Percentiles rank a stretch among this genome's conserved stretches.
Evolutionary conservation across 441 rosid species (phyloP).

Genomic region (Biscutella auriculata): DNA sequence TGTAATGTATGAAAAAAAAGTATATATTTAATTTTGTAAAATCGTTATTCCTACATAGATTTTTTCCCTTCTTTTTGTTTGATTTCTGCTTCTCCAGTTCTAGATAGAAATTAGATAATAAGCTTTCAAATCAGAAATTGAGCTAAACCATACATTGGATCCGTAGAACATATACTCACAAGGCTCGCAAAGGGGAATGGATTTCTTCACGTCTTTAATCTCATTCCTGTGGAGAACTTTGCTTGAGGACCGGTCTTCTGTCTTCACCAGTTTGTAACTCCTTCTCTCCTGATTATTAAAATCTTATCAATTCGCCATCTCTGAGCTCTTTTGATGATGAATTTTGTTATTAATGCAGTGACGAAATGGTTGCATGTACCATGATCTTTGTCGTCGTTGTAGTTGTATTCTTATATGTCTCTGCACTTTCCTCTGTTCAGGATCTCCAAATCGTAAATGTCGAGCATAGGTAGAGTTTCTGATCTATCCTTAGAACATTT

Average conservation of each 20-base stretch:
- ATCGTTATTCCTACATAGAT: too few relatives aligned
- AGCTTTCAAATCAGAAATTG: too few relatives aligned
- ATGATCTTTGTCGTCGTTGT: constrained; percentile 25
- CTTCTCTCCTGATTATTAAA: not conserved
- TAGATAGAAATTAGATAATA: too few relatives aligned
- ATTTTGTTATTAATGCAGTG: constrained; percentile 4
- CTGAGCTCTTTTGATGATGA: constrained; percentile 3
- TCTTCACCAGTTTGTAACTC: not conserved
- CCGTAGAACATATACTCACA: too few relatives aligned
- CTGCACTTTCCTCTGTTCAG: constrained; percentile 33
- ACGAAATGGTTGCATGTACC: constrained; percentile 36
- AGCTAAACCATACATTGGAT: too few relatives aligned
- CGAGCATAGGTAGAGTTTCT: constrained; percentile 63
- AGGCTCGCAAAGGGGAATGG: too few relatives aligned
- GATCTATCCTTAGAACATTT: not conserved
- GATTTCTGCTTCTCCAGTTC: too few relatives aligned
- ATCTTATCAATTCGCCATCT: not conserved
- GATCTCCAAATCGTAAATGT: constrained; percentile 70
- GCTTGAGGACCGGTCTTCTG: not conserved
- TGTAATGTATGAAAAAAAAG: too few relatives aligned
- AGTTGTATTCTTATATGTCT: constrained; percentile 25
- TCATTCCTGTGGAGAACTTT: too few relatives aligned
- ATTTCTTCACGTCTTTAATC: too few relatives aligned
- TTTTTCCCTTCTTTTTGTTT: too few relatives aligned
- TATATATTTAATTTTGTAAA: too few relatives aligned